Evolutionary conservation across 305 asterid genomes (phyloP).

Genomic region (Solanum hybrid): DNA sequence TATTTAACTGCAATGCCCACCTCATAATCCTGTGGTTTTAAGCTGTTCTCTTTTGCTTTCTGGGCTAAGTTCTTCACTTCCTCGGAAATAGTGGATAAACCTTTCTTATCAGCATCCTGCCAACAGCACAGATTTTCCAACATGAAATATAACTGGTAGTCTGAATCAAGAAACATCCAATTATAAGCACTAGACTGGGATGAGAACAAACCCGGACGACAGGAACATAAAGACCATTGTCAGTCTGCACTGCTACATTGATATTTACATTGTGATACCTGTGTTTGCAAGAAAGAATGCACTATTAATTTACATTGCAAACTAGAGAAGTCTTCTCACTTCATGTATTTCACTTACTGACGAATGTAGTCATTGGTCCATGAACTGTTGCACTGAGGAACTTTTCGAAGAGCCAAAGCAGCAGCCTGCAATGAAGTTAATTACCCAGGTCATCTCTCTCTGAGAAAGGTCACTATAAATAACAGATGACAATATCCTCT

Average conservation of each 20-base stretch:
- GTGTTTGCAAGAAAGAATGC: conserved; percentile 16
- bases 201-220: conserved; percentile 54
- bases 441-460: background rate
- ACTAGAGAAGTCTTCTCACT: background rate
- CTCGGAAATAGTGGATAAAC: conserved; percentile 68
- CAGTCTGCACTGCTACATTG: conserved; percentile 94
- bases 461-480: background rate
- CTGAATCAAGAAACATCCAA: background rate
- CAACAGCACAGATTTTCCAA: conserved; percentile 6
- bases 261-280: conserved; percentile 74
- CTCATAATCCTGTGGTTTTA: conserved; percentile 96
- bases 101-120: conserved; percentile 99
- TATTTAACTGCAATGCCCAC: conserved; percentile 18
- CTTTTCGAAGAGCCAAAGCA: conserved; percentile 95
- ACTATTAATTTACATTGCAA: conserved; percentile 1
- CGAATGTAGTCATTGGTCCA: conserved; percentile 87
- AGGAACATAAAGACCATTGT: conserved; percentile 87
- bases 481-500: background rate
- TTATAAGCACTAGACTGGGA: background rate
- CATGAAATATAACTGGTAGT: background rate
- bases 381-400: conserved; percentile 84
- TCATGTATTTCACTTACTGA: conserved; percentile 50
- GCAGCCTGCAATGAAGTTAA: conserved; percentile 65
- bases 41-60: conserved; percentile 83
- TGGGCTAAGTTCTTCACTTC: conserved; percentile 82